A percentile compares a stretch with the other conserved stretches of the same genome.
Evolutionary conservation across 1,284 basidiomycete species (phyloP).

Genomic region (Coriolopsis trogii): DNA sequence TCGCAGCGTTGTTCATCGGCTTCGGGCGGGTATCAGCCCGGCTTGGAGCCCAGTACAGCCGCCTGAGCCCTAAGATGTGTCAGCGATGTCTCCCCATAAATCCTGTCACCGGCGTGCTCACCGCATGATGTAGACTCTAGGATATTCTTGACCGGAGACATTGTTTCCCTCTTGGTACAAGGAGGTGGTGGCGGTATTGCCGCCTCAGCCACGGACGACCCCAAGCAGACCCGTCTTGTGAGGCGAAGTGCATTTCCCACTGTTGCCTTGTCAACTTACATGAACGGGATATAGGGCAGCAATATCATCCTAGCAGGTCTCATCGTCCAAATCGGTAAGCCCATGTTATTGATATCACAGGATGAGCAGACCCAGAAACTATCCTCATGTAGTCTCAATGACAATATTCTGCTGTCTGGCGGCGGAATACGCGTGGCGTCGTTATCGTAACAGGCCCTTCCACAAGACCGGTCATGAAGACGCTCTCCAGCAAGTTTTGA

Average conservation of each 20-base stretch:
- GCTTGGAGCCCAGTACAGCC: constrained; percentile 51
- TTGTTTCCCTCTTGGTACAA: constrained; percentile 56
- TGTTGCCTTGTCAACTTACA: background rate
- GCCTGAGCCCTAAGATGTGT: constrained; percentile 34
- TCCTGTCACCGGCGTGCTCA: constrained; percentile 6
- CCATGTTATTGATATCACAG: constrained; percentile 43
- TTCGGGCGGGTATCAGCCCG: constrained; percentile 47
- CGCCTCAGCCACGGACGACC: constrained; percentile 35
- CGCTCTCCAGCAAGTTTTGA: background rate
- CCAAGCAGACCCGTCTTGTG: constrained; percentile 5
- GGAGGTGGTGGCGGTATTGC: constrained; percentile 57
- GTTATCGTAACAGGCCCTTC: constrained; percentile 14
- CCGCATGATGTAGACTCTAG: constrained; percentile 42
- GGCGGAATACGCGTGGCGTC: constrained; percentile 18
- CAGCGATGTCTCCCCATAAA: constrained; percentile 29
- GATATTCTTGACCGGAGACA: constrained; percentile 51
- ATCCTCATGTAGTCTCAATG: constrained; percentile 2
- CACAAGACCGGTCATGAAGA: background rate
- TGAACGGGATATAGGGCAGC: constrained; percentile 32
- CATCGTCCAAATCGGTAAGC: constrained; percentile 49
- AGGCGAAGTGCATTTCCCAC: background rate
- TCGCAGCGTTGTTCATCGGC: constrained; percentile 58
- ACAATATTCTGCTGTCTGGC: constrained; percentile 15
- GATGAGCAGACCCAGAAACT: too few species aligned
- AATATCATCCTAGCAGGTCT: constrained; percentile 60